These are phyloP conservation scores for Lolium multiflorum DNA, from an alignment of 176 grass and related monocot species.

Conservation along the genomic window DNA sequence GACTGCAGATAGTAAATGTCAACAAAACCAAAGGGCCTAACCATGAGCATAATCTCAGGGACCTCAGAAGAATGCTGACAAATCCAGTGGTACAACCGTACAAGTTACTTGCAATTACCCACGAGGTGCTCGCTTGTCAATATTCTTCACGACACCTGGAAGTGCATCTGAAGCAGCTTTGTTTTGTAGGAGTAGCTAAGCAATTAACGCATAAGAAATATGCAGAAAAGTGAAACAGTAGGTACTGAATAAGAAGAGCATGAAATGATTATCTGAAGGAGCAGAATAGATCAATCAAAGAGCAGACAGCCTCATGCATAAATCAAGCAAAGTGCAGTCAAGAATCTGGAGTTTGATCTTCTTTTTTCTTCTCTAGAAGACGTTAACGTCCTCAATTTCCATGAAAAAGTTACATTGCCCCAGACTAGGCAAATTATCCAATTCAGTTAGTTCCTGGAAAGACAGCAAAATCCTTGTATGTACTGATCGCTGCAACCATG, in stretches of 20 bases:
- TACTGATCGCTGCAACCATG: too few relatives aligned
- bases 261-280: not conserved
- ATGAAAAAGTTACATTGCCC: too few relatives aligned
- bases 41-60: not conserved
- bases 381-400: too few relatives aligned
- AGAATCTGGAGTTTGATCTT: too few relatives aligned
- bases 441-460: too few relatives aligned
- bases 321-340: too few relatives aligned
- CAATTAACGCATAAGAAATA: conserved; percentile 74
- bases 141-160: conserved; percentile 63
- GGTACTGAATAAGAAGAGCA: not conserved
- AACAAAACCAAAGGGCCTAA: too few relatives aligned
- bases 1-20: not conserved
- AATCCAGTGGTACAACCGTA: too few relatives aligned
- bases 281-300: not conserved
- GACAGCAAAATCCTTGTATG: too few relatives aligned
- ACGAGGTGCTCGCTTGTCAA: conserved; percentile 68
- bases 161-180: conserved; percentile 77
- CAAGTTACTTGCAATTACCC: conserved; percentile 78
- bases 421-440: too few relatives aligned
- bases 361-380: too few relatives aligned
- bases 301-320: too few relatives aligned
- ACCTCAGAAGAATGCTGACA: not conserved
- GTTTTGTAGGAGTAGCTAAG: conserved; percentile 66
- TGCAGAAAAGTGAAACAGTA: conserved; percentile 35